phyloP scores from a whole-genome alignment of 2,329 filamentous ascomycete species.

The Byssothecium circinans region DNA sequence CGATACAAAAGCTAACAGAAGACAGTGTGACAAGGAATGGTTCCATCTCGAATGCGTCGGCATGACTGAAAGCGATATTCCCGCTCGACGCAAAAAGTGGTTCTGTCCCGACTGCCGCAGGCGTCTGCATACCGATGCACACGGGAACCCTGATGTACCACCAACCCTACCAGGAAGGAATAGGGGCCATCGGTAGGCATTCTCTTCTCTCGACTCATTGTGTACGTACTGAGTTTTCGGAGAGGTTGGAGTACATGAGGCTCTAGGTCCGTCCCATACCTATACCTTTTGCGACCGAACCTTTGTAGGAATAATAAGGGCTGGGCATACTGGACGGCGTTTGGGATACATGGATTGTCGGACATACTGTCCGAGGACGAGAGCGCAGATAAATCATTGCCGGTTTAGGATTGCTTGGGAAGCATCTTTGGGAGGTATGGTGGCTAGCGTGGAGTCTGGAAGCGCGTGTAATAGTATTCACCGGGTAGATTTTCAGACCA shows the following conservation, averaged over 20 bases:
- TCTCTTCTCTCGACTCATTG: slow-evolving; percentile 16
- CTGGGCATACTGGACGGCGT: background rate
- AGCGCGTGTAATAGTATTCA: background rate
- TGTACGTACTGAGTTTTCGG: slow-evolving; percentile 32
- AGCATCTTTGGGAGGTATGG: background rate
- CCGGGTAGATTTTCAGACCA: background rate
- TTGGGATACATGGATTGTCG: background rate
- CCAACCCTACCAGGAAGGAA: slow-evolving; percentile 33
- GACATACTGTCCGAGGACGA: background rate
- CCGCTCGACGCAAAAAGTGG: slow-evolving; percentile 76
- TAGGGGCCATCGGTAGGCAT: slow-evolving; percentile 37
- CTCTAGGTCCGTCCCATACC: slow-evolving; percentile 8
- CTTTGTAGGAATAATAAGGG: background rate
- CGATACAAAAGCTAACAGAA: slow-evolving; percentile 17
- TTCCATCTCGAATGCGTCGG: slow-evolving; percentile 80
- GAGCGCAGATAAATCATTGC: too few relatives aligned
- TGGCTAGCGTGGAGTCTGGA: background rate
- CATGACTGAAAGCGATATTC: slow-evolving; percentile 61
- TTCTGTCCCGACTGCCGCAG: slow-evolving; percentile 73
- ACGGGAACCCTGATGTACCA: slow-evolving; percentile 38
- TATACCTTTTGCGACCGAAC: background rate
- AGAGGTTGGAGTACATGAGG: slow-evolving; percentile 41
- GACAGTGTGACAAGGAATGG: slow-evolving; percentile 77
- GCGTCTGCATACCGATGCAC: slow-evolving; percentile 31
- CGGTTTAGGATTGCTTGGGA: background rate